These are phyloP conservation scores for Lactarius hatsudake DNA, from an alignment of 768 basidiomycete species.

Conservation along the genomic window DNA sequence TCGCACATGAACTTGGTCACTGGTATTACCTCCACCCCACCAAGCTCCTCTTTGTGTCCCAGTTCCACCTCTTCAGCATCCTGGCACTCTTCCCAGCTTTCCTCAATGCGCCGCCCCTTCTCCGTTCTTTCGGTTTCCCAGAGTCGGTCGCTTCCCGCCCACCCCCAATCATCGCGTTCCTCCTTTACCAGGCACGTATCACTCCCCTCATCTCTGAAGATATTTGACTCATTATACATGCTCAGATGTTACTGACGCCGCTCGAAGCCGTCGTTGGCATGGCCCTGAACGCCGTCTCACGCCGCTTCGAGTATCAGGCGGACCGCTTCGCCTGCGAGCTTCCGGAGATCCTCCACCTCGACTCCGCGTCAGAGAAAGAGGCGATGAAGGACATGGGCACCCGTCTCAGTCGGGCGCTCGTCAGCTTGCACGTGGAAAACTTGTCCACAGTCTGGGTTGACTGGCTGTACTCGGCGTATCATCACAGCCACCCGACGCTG, in stretches of 20 bases:
- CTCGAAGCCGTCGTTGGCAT: conserved; percentile 71
- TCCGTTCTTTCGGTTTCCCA: conserved; percentile 80
- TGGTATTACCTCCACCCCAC: conserved; percentile 92
- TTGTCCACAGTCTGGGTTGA: conserved; percentile 92
- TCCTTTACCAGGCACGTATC: conserved; percentile 70
- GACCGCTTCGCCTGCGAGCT: conserved; percentile 84
- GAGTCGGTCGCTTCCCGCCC: conserved; percentile 58
- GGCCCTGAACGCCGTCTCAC: conserved; percentile 75
- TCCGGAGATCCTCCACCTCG: conserved; percentile 31
- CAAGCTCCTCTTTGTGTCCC: conserved; percentile 82
- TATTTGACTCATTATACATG: background rate
- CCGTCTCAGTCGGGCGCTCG: conserved; percentile 75
- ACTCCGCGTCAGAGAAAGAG: conserved; percentile 42
- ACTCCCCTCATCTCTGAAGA: background rate
- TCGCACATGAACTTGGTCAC: conserved; percentile 95
- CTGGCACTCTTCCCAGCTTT: conserved; percentile 89
- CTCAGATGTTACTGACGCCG: conserved; percentile 75
- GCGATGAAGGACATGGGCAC: conserved; percentile 85
- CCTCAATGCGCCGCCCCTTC: conserved; percentile 72
- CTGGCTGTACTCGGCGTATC: conserved; percentile 94
- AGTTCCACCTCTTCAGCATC: conserved; percentile 84
- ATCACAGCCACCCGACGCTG: conserved; percentile 94
- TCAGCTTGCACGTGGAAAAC: conserved; percentile 88
- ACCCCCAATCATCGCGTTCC: conserved; percentile 81
- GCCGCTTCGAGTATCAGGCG: conserved; percentile 90